Base-by-base conservation (phyloP, 306 rosid species). In the Castanea sativa region DNA sequence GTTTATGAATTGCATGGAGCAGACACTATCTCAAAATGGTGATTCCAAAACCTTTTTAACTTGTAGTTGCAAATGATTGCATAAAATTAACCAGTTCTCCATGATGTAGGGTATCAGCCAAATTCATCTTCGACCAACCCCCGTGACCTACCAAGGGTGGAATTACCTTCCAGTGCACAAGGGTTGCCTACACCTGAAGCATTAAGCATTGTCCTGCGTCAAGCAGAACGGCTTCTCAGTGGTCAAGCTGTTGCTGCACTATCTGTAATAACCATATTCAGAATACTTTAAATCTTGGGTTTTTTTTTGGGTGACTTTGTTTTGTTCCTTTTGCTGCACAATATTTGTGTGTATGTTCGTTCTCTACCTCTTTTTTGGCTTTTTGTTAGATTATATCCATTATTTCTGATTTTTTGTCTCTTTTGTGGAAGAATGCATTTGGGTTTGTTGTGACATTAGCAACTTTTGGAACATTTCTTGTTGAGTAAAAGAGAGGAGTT, bases 171-270 rank as follows among this genome's bases (percentile, higher is more conserved):
- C 70, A 93, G 82, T 84, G 57, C 90, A 16, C 97, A 83, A 80
- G 99, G 97, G 64, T 76, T 96, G 88, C 91, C 90, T 0, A 91
- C 98, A 16, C 87, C 91, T 73, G 98, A 93, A 80, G 93, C 98
- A 29, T 85, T 96, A 83, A 87, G 89, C 84, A 81, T 79, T 81
- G 91, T 96, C 79, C 80, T 96, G 86, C 96, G 81, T 83, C 90
- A 78, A 43, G 91, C 91, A 60, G 96, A 91, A 81, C 85, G 70
- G 63, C 89, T 96, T 79, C 92, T 96, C 33, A 69, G 94, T 77
- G 84, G 82, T 77, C 93, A 86, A 41, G 90, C 98, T 75, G 91
- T 85, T 79, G 78, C 96, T 83, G 92, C 96, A 45, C 85, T 96
- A 83, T 96, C 98, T 74, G 98, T 96, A 89, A 91, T 82, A 43